Evolutionary conservation across 208 protist genomes (phyloP).

Genomic region (Endotrypanum monterogeii): DNA sequence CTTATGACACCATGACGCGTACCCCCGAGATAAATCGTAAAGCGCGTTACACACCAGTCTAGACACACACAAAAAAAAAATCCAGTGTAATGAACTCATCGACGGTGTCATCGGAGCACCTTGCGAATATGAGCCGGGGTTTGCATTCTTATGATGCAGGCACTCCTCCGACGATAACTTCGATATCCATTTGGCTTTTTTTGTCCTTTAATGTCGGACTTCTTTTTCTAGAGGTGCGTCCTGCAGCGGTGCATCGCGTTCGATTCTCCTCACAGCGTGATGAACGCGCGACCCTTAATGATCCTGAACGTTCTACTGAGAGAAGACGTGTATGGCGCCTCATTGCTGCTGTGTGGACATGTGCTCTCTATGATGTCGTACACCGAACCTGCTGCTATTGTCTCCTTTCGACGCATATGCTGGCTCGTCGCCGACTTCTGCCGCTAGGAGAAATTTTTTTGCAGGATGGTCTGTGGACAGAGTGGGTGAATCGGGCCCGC

Average conservation of each 20-base stretch:
- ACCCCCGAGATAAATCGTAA: no score
- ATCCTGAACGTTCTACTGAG: not conserved
- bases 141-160: slow-evolving; percentile 43
- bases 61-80: no score
- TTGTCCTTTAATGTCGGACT: slow-evolving; percentile 32
- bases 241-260: slow-evolving; percentile 13
- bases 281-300: not conserved
- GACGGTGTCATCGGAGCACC: not conserved
- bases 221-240: slow-evolving; percentile 53
- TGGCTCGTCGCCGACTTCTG: slow-evolving; percentile 52
- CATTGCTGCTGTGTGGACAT: slow-evolving; percentile 34
- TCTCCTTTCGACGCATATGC: slow-evolving; percentile 43
- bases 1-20: no score
- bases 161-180: slow-evolving; percentile 20
- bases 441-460: slow-evolving; percentile 33
- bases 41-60: not conserved
- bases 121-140: slow-evolving; percentile 2
- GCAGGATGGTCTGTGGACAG: slow-evolving; percentile 31
- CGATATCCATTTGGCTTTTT: slow-evolving; percentile 30
- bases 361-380: slow-evolving; percentile 46
- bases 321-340: slow-evolving; percentile 21
- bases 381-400: slow-evolving; percentile 47
- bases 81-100: not conserved
- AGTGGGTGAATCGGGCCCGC: slow-evolving; percentile 52
- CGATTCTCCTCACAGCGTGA: not conserved